Evolutionary conservation across 768 basidiomycete species (phyloP).

Genomic region (Cubamyces sp.): DNA sequence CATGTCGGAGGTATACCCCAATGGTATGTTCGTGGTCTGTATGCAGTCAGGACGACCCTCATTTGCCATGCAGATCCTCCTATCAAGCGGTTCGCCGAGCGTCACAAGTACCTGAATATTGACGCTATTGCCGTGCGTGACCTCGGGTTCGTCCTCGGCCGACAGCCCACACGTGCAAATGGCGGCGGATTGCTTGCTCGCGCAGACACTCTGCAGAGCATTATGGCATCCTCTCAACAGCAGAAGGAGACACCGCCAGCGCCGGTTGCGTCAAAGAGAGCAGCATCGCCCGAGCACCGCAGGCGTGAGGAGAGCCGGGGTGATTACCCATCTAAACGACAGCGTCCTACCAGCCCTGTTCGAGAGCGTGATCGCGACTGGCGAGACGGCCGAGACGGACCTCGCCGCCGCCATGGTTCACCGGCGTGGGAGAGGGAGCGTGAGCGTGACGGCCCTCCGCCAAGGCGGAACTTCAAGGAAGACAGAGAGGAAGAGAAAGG

Average conservation of each 20-base stretch:
- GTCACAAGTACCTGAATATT: slow-evolving; percentile 79
- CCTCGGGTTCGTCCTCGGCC: slow-evolving; percentile 70
- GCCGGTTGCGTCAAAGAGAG: slow-evolving; percentile 36
- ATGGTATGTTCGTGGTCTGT: slow-evolving; percentile 51
- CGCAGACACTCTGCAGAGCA: slow-evolving; percentile 41
- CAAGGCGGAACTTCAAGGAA: slow-evolving; percentile 39
- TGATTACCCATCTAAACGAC: slow-evolving; percentile 48
- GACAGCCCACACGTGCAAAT: slow-evolving; percentile 28
- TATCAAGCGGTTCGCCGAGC: slow-evolving; percentile 88
- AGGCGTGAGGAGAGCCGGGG: slow-evolving; percentile 47
- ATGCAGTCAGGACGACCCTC: not conserved
- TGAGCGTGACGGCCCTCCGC: slow-evolving; percentile 43
- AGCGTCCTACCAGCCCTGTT: slow-evolving; percentile 51
- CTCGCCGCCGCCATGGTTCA: slow-evolving; percentile 43
- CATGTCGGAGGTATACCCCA: slow-evolving; percentile 85
- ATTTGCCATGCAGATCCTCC: slow-evolving; percentile 68
- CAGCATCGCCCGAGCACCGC: slow-evolving; percentile 41
- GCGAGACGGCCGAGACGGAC: slow-evolving; percentile 36
- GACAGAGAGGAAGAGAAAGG: slow-evolving; percentile 53
- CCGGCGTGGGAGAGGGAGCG: slow-evolving; percentile 53
- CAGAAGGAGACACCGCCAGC: slow-evolving; percentile 24
- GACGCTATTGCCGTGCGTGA: slow-evolving; percentile 91
- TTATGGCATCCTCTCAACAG: slow-evolving; percentile 25
- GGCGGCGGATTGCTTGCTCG: slow-evolving; percentile 35
- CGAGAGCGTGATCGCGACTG: slow-evolving; percentile 51